These are phyloP conservation scores for Termitomyces sp. DNA, from an alignment of 768 basidiomycete species.

Conservation along the genomic window DNA sequence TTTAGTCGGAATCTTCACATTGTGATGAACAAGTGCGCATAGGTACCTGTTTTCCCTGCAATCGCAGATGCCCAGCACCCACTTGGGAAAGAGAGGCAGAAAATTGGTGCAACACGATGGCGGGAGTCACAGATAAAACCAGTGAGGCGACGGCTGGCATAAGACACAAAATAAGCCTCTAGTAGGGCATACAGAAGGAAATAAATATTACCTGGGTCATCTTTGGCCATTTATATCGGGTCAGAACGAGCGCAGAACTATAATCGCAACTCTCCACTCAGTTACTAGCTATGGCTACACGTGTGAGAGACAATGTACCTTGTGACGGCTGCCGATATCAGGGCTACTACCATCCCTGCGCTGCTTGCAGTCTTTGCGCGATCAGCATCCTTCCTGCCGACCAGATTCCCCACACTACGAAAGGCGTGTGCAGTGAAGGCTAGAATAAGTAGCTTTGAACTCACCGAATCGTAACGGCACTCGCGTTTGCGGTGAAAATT, in stretches of 20 bases:
- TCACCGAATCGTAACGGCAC: background rate
- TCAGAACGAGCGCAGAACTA: background rate
- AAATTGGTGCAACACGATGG: conserved; percentile 30
- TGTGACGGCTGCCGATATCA: background rate
- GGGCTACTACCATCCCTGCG: background rate
- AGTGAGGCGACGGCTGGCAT: conserved; percentile 44
- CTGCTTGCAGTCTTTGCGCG: background rate
- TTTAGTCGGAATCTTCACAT: background rate
- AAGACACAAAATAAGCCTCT: background rate
- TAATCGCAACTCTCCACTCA: background rate
- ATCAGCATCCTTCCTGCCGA: background rate
- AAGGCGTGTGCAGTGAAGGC: background rate
- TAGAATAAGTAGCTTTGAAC: background rate
- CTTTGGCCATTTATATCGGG: background rate
- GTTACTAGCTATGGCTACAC: no score
- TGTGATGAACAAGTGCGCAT: conserved; percentile 6
- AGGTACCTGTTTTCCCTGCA: conserved; percentile 65
- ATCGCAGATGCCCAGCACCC: conserved; percentile 70
- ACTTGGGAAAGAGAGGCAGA: conserved; percentile 71
- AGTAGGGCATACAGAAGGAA: background rate
- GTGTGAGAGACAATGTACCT: background rate
- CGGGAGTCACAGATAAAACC: conserved; percentile 63
- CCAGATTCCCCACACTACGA: background rate
- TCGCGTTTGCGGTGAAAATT: background rate
- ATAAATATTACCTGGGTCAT: background rate